Base-by-base conservation (phyloP, 2,329 filamentous ascomycete genomes). In the Trichoderma sp. region DNA sequence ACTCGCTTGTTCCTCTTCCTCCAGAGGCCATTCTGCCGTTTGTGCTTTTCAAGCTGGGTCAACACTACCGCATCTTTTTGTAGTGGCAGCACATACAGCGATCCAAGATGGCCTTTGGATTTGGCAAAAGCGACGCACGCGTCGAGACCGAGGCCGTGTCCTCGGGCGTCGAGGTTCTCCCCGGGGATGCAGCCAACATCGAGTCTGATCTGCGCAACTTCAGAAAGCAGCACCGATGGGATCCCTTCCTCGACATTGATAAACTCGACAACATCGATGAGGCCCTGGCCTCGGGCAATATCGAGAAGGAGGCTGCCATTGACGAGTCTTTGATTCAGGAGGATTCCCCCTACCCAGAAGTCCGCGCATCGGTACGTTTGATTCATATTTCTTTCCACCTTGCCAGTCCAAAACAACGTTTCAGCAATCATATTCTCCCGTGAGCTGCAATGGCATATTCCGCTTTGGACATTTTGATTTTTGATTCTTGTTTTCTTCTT, bases 161-260 rank as follows among this genome's bases (percentile, higher is more conserved):
- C 30, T 70, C 71, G 2, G 70, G 72, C 65, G 60, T 66, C 51
- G 71, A 75, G 18, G 66, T 73, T 37, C 69, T 72, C 39, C 73
- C 73, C 30, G 67, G 37, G 26, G 43, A 65, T 13, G 56, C 68
- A 21, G 71, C 68, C 28, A 69, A 71, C 55, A 66, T 70, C 37
- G 75, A 78, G 52, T 70, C 68, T 32, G 76, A 78, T 68, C 74
- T 82, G 60, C 78, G 79, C 60, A 74, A 82, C 56, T 82, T 87
- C 71, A 81, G 83, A 72, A 79, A 82, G 64, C 81, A 84, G 70
- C 86, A 87, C 72, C 80, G 83, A 61, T 86, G 84, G 80, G 86
- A 89, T 74, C 86, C 85, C 55, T 88, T 88, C 70, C 74, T 89
- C 68, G 84, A 84, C 2, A 76, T 84, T 49, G 83, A 86, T 60